phyloP scores from a whole-genome alignment of 176 grass and related monocot genomes.

The Dendrocalamus sinicus region DNA sequence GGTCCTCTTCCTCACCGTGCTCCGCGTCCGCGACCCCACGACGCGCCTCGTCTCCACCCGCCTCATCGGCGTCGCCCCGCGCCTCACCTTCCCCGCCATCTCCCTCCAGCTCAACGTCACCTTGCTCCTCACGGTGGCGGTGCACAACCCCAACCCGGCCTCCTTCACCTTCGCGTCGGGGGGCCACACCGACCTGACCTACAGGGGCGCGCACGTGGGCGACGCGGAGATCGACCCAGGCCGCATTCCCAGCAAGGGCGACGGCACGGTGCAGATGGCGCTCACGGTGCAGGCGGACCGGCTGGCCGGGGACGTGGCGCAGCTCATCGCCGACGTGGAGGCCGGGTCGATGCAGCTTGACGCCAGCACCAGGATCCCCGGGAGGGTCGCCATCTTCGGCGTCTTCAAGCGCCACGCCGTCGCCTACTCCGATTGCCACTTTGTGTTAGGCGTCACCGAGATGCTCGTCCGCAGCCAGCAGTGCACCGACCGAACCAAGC shows the following conservation, averaged over 20 bases:
- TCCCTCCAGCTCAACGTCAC: conserved; percentile 63
- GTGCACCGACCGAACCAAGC: conserved; percentile 53
- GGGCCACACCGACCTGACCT: conserved; percentile 49
- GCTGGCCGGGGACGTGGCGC: not conserved
- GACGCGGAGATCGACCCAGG: conserved; percentile 55
- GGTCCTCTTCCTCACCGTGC: conserved; percentile 64
- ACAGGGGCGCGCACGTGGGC: conserved; percentile 58
- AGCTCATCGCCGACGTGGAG: conserved; percentile 41
- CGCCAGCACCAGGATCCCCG: conserved; percentile 58
- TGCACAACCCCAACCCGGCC: conserved; percentile 77
- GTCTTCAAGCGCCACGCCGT: conserved; percentile 69
- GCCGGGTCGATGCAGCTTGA: conserved; percentile 48
- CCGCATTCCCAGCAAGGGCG: conserved; percentile 50
- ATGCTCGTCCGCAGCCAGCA: conserved; percentile 55
- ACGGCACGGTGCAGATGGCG: conserved; percentile 37
- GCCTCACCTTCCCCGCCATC: conserved; percentile 28
- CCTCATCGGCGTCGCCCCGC: conserved; percentile 50
- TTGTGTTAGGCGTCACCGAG: conserved; percentile 48
- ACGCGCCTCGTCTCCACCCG: conserved; percentile 45
- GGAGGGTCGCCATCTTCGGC: conserved; percentile 56
- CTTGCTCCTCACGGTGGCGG: conserved; percentile 48
- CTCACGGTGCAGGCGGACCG: conserved; percentile 63
- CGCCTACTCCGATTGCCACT: conserved; percentile 50
- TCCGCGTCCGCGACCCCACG: conserved; percentile 56
- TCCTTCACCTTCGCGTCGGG: conserved; percentile 48